Evolutionary conservation across 176 grass and related monocot species (phyloP).

Genomic region (Raddia distichophylla): DNA sequence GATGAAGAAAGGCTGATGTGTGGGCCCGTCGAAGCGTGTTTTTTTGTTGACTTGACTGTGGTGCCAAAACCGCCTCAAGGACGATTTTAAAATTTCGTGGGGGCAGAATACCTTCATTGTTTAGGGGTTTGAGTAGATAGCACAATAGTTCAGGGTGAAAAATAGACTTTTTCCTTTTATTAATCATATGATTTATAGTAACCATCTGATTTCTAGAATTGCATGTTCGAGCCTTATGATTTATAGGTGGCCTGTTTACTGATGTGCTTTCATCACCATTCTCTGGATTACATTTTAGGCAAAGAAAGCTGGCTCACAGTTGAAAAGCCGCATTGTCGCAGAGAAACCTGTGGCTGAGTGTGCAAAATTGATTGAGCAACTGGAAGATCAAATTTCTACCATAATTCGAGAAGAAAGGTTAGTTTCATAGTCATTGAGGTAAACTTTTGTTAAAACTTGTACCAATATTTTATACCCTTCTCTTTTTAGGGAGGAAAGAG

Average conservation of each 20-base stretch:
- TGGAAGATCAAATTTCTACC: slow-evolving; percentile 80
- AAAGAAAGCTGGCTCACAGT: slow-evolving; percentile 93
- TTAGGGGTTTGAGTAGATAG: too few relatives aligned
- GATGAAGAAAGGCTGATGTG: too few relatives aligned
- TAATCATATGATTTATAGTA: slow-evolving; percentile 3
- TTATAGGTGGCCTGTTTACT: neutral
- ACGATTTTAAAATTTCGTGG: too few relatives aligned
- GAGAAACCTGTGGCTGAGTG: slow-evolving; percentile 87
- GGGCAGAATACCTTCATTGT: too few relatives aligned
- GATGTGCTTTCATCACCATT: slow-evolving; percentile 8
- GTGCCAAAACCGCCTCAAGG: too few relatives aligned
- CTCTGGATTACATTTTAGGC: slow-evolving; percentile 49
- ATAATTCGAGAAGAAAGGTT: slow-evolving; percentile 92
- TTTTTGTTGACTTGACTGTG: too few relatives aligned
- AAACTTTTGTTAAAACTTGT: slow-evolving; percentile 10
- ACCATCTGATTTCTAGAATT: neutral
- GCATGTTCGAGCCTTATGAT: neutral
- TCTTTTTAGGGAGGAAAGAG: slow-evolving; percentile 77
- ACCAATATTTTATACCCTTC: slow-evolving; percentile 23
- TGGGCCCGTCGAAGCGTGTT: too few relatives aligned
- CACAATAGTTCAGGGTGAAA: too few relatives aligned
- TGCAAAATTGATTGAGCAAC: slow-evolving; percentile 77
- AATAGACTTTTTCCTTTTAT: neutral
- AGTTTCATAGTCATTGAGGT: neutral
- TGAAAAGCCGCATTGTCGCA: slow-evolving; percentile 88